A percentile compares a stretch with the other conserved stretches of the same genome.
These are phyloP conservation scores for Geranium rotundifolium DNA, from an alignment of 345 rosid species.

Conservation along the genomic window DNA sequence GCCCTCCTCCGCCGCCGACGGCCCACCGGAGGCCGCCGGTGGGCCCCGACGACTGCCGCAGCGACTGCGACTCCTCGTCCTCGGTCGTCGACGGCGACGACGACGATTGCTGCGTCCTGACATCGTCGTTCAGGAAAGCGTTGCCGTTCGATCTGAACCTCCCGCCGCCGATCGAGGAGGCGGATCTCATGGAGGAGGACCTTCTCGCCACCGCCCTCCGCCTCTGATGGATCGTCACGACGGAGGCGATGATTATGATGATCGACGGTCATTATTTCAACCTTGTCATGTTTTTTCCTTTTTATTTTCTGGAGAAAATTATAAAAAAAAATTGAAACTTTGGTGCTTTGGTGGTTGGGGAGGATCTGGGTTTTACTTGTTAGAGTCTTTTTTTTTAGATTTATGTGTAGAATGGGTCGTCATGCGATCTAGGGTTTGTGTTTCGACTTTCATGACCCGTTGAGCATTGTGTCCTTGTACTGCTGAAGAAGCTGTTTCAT, in stretches of 20 bases:
- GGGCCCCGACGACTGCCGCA: slow-evolving; percentile 26
- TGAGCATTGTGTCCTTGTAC: slow-evolving; percentile 4
- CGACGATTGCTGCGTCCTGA: slow-evolving; percentile 20
- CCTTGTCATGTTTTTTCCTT: background rate
- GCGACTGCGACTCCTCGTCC: slow-evolving; percentile 41
- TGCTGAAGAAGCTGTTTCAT: slow-evolving; percentile 11
- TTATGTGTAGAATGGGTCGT: slow-evolving; percentile 2
- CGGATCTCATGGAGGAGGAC: slow-evolving; percentile 11
- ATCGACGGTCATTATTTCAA: background rate
- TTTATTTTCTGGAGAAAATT: slow-evolving; percentile 15
- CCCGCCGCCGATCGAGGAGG: slow-evolving; percentile 19
- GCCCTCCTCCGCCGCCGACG: background rate
- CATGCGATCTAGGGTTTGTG: slow-evolving; percentile 9
- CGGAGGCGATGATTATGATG: background rate
- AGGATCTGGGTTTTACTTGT: slow-evolving; percentile 3
- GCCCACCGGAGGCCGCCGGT: slow-evolving; percentile 9
- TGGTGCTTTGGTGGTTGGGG: slow-evolving; percentile 6
- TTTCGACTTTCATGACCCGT: background rate
- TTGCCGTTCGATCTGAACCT: slow-evolving; percentile 38
- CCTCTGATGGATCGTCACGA: slow-evolving; percentile 14
- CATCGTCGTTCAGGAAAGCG: slow-evolving; percentile 14
- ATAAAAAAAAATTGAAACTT: slow-evolving; percentile 9
- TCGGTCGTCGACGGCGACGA: slow-evolving; percentile 28
- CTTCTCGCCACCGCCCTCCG: slow-evolving; percentile 25
- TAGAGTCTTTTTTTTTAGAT: slow-evolving; percentile 8